These are phyloP conservation scores for Leucosporidium scottii DNA, from an alignment of 768 basidiomycete genomes.

Conservation along the genomic window DNA sequence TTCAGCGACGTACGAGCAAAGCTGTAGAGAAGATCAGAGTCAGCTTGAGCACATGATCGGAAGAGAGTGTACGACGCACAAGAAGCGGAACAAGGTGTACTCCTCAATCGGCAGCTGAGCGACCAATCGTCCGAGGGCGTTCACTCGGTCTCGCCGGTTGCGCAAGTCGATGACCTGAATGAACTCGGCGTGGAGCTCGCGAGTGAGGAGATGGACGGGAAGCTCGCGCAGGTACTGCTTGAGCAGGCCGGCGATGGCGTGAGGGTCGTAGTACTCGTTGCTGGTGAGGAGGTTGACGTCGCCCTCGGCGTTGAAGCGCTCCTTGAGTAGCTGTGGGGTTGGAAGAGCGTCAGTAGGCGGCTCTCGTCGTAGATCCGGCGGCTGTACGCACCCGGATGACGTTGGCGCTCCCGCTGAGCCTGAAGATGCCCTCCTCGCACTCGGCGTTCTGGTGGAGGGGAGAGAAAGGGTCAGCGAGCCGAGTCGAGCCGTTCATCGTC, in stretches of 20 bases:
- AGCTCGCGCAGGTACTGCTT: slow-evolving; percentile 90
- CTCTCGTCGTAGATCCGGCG: slow-evolving; percentile 47
- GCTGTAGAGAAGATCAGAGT: not conserved
- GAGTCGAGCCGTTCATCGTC: not conserved
- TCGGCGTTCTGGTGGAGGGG: slow-evolving; percentile 57
- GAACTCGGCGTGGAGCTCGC: slow-evolving; percentile 84
- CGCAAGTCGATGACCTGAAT: slow-evolving; percentile 88
- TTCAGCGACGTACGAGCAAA: not conserved
- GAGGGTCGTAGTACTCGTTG: slow-evolving; percentile 94
- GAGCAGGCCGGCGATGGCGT: slow-evolving; percentile 85
- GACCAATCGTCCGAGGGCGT: slow-evolving; percentile 77
- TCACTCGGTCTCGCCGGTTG: slow-evolving; percentile 77
- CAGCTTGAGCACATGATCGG: not conserved
- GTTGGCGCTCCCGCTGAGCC: slow-evolving; percentile 47
- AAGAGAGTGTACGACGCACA: slow-evolving; percentile 52
- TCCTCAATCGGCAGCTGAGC: slow-evolving; percentile 81
- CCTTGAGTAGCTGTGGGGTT: slow-evolving; percentile 71
- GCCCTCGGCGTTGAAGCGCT: slow-evolving; percentile 92
- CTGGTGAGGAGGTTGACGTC: slow-evolving; percentile 80
- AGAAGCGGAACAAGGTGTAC: slow-evolving; percentile 84
- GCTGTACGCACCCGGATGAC: slow-evolving; percentile 26
- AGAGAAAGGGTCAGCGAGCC: not conserved
- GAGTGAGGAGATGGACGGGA: slow-evolving; percentile 83
- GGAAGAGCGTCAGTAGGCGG: slow-evolving; percentile 50
- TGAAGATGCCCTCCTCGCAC: slow-evolving; percentile 95